phyloP scores from a whole-genome alignment of 345 rosid species.

The Physaria fendleri region DNA sequence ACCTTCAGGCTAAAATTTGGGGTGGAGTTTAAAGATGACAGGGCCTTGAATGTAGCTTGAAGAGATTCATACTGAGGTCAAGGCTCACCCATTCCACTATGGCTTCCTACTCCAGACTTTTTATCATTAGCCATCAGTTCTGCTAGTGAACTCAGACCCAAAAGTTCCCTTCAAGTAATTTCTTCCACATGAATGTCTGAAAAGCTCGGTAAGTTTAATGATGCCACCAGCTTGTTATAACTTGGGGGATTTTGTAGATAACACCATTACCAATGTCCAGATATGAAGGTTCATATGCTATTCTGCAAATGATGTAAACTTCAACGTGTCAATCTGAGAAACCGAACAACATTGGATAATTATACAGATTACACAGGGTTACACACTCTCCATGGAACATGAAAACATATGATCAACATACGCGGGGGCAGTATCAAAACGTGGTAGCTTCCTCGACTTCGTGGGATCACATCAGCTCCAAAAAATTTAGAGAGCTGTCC shows the following conservation, averaged over 20 bases:
- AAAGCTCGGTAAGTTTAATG: constrained; percentile 82
- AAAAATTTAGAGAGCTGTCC: constrained; percentile 69
- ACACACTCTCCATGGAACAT: constrained; percentile 1
- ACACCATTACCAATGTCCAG: constrained; percentile 93
- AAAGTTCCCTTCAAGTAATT: constrained; percentile 70
- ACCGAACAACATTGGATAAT: constrained; percentile 4
- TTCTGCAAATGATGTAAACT: constrained; percentile 48
- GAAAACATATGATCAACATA: constrained; percentile 33
- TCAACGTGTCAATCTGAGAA: constrained; percentile 12
- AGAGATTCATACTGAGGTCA: constrained; percentile 78
- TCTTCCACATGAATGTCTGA: constrained; percentile 82
- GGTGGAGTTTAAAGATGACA: constrained; percentile 46
- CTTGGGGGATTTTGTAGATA: constrained; percentile 82
- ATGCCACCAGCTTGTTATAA: constrained; percentile 74
- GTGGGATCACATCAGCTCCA: constrained; percentile 46
- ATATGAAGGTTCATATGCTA: constrained; percentile 77
- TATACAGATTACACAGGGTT: not conserved
- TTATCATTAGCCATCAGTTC: constrained; percentile 67
- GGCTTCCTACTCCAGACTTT: constrained; percentile 58
- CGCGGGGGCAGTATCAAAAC: constrained; percentile 51
- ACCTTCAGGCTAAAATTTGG: constrained; percentile 79
- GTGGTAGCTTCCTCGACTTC: constrained; percentile 41
- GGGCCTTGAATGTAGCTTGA: constrained; percentile 79
- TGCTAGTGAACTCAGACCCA: constrained; percentile 90
- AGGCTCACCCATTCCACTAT: constrained; percentile 81